Evolutionary conservation across 345 rosid species (phyloP).

Genomic region (Hypericum androsaemum): DNA sequence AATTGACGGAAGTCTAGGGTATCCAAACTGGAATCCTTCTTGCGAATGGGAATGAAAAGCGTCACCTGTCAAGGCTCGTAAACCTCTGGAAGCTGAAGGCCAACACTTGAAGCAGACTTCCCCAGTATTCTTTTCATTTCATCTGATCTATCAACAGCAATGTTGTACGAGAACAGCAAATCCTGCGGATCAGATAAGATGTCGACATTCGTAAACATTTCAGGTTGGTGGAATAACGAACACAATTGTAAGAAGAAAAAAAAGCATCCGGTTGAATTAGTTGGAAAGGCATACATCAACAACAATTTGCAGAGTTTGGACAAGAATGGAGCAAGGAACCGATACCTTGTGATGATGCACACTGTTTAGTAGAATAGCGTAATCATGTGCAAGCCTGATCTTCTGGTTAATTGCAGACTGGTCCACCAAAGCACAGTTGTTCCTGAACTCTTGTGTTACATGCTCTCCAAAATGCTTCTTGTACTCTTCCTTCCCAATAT

Average conservation of each 20-base stretch:
- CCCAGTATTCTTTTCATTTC: conserved; percentile 66
- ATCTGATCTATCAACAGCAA: conserved; percentile 74
- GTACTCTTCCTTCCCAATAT: conserved; percentile 64
- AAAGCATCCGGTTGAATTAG: background rate
- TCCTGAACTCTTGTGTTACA: conserved; percentile 46
- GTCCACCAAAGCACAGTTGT: conserved; percentile 24
- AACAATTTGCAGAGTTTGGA: background rate
- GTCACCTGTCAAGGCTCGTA: conserved; percentile 35
- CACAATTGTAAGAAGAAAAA: background rate
- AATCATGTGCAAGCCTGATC: conserved; percentile 55
- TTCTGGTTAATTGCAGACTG: conserved; percentile 33
- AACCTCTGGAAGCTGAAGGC: conserved; percentile 79
- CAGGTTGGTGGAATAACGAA: too few relatives aligned
- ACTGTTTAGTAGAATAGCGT: conserved; percentile 52
- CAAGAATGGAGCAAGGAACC: conserved; percentile 2
- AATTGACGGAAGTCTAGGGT: too few relatives aligned
- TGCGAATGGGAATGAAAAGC: too few relatives aligned
- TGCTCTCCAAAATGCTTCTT: conserved; percentile 63
- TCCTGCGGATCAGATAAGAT: conserved; percentile 33
- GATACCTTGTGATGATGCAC: conserved; percentile 80
- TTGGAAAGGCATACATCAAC: background rate
- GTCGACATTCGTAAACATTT: too few relatives aligned
- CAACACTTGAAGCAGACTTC: conserved; percentile 89
- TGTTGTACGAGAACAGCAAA: conserved; percentile 73
- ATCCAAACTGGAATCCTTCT: too few relatives aligned